These are phyloP conservation scores for Hypoxylon sp. DNA, from an alignment of 2,329 filamentous ascomycete genomes.

Conservation along the genomic window DNA sequence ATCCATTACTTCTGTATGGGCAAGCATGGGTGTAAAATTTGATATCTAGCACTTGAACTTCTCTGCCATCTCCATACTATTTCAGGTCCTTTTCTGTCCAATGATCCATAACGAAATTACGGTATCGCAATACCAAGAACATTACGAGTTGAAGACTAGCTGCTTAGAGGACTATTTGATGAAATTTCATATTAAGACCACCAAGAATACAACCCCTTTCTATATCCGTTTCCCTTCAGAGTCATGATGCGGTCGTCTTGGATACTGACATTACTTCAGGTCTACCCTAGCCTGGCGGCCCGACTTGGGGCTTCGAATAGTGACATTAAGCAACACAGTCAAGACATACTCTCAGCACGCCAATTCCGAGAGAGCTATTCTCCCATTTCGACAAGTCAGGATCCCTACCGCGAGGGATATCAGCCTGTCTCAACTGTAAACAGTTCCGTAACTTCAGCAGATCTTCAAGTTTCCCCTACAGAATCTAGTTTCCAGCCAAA, in stretches of 20 bases:
- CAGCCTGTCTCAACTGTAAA: constrained; percentile 53
- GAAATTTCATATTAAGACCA: constrained; percentile 20
- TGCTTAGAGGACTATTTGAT: constrained; percentile 31
- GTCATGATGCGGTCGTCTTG: constrained; percentile 47
- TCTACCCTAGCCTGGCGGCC: constrained; percentile 41
- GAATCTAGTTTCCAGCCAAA: constrained; percentile 50
- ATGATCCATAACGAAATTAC: constrained; percentile 13
- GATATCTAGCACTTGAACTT: constrained; percentile 2
- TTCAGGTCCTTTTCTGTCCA: constrained; percentile 16
- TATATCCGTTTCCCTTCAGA: constrained; percentile 22
- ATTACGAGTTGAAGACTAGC: constrained; percentile 14
- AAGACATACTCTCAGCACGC: constrained; percentile 19
- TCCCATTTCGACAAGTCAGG: constrained; percentile 25
- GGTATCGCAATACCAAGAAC: constrained; percentile 22
- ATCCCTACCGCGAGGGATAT: constrained; percentile 47
- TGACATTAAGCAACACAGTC: constrained; percentile 17
- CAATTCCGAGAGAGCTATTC: constrained; percentile 41
- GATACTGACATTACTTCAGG: constrained; percentile 52
- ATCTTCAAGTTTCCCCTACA: constrained; percentile 55
- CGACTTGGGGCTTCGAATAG: constrained; percentile 35
- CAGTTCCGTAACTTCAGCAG: constrained; percentile 51
- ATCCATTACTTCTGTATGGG: constrained; percentile 17
- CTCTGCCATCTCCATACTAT: constrained; percentile 10
- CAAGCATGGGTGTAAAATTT: constrained; percentile 1
- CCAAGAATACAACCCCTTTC: constrained; percentile 15